Evolutionary conservation across 768 basidiomycete species (phyloP), one percentile per base, ranked within the genome.

Genomic region (Dictyophora rubrovolvata): DNA sequence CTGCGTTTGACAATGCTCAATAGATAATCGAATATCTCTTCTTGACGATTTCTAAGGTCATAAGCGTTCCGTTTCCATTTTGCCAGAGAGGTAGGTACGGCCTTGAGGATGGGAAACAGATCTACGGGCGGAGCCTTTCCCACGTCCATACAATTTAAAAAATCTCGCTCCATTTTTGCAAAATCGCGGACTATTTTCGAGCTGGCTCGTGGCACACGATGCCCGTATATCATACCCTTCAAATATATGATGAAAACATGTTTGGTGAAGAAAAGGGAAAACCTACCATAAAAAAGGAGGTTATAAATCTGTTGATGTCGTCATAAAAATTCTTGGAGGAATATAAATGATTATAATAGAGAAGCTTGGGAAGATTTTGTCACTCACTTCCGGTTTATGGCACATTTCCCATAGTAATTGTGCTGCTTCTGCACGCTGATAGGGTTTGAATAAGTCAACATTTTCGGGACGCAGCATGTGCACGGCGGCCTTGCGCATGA

Each of bases 361-460:
- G 7, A 28, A 28, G 28, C 2, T 28, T 28, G 28, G 7, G 28
- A 28, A 28, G 2, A 28, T 28, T 28, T 3, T n/a, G n/a, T n/a
- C 16, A 42, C 66, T 52, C 63, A 62, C 69, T 62, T 67, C 65
- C 49, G 65, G 71, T 49, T 62, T 54, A 35, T 62, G 59, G 20
- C 71, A 59, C 18, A 72, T 51, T 49, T 71, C 67, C 50, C 65
- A 61, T 53, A 69, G 49, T 14, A 72, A 65, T 46, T 71, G 71
- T 6, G 62, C 61, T 2, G 69, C 61, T 54, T 71, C 71, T 1
- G 68, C 70, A 7, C 54, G 59, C 52, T 71, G 70, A n/a, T 69
- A 66, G 10, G 63, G 67, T 58, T 62, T 14, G 49, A 53, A 60
- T 16, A 50, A 51, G 21, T 60, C 57, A 22, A 67, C 28, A 28